phyloP scores from a whole-genome alignment of 257 asterid genomes.

The Cinchona pubescens region DNA sequence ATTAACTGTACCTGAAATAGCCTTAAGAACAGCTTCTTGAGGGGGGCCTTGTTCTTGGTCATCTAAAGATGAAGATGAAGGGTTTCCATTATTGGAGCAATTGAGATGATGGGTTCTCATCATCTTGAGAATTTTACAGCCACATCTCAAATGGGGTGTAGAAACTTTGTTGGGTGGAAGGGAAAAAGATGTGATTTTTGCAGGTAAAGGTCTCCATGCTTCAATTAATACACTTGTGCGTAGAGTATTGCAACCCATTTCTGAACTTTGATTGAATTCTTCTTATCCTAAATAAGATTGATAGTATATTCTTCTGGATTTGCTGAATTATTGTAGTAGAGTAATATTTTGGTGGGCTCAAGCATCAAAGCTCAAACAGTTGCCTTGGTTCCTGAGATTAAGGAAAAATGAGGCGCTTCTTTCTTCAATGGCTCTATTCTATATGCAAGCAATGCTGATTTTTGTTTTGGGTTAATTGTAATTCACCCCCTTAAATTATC shows the following conservation, averaged over 20 bases:
- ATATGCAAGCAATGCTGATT: neutral
- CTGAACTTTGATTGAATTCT: neutral
- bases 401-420: neutral
- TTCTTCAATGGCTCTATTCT: neutral
- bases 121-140: constrained; percentile 34
- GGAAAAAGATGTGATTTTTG: constrained; percentile 24
- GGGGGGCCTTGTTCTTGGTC: constrained; percentile 81
- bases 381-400: constrained; percentile 11
- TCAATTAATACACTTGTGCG: constrained; percentile 52
- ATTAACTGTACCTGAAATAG: constrained; percentile 72
- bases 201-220: constrained; percentile 50
- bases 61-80: constrained; percentile 31
- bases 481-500: too few species aligned
- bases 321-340: neutral
- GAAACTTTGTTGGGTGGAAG: constrained; percentile 31
- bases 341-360: too few species aligned
- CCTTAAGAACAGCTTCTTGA: constrained; percentile 92
- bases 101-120: constrained; percentile 27
- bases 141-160: constrained; percentile 26
- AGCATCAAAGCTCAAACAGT: neutral
- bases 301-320: neutral
- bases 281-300: neutral
- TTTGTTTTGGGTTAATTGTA: neutral
- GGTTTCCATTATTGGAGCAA: constrained; percentile 46
- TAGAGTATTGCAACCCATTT: constrained; percentile 64